Evolutionary conservation across 169 alveolate species (phyloP).

Genomic region (Eimeria zaria): DNA sequence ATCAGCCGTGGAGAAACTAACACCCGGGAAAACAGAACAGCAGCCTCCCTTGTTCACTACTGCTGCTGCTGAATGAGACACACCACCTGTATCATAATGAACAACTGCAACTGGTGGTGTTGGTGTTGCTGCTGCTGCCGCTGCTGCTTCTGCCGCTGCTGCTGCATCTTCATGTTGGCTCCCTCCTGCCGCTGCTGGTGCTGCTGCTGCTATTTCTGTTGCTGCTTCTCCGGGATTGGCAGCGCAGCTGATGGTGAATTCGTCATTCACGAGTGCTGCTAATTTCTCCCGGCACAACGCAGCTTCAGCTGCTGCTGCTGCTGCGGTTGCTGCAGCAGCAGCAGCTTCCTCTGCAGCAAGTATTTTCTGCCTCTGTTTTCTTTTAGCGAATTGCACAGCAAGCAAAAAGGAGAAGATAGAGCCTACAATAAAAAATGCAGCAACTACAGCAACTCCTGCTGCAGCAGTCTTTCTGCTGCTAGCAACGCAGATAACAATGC

Average conservation of each 20-base stretch:
- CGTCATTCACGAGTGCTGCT: conserved; percentile 13
- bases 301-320: conserved; percentile 29
- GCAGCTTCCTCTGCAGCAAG: neutral
- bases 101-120: no score
- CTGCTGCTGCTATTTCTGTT: conserved; percentile 55
- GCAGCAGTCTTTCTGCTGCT: no score
- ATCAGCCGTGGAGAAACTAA: no score
- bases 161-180: conserved; percentile 11
- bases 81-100: neutral
- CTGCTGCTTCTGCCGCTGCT: conserved; percentile 19
- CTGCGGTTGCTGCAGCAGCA: conserved; percentile 21
- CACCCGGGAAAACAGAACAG: no score
- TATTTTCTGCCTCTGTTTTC: conserved; percentile 4
- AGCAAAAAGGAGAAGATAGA: neutral
- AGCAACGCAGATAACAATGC: no score
- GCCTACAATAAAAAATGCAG: neutral
- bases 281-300: conserved; percentile 7
- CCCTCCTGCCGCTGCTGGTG: neutral
- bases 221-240: no score
- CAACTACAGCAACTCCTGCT: neutral
- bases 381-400: neutral
- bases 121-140: neutral
- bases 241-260: neutral
- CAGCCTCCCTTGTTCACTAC: no score
- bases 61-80: neutral